Base-by-base conservation (phyloP, 2,329 filamentous ascomycete species). In the Diaporthe aspalathi region DNA sequence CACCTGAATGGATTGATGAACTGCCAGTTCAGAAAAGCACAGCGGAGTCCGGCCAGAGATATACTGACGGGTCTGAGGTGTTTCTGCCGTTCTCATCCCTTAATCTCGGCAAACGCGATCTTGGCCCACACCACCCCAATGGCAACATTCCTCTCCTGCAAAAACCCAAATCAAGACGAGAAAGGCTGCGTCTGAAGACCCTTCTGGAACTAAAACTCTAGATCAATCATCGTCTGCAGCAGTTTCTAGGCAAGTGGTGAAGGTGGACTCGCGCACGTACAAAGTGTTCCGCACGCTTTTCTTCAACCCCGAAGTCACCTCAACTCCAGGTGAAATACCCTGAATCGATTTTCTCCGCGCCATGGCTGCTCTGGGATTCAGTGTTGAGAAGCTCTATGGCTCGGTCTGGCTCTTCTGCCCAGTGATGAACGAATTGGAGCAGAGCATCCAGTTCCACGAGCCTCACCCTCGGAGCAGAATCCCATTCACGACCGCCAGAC, bases 371-470 rank as follows among this genome's bases (percentile, higher is more conserved):
- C 24, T 66, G 62, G 62, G 62, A 2, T 66, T 66, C 45, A 35
- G 45, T 3, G 45, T 53, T 14, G 62, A 66, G 45, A 52, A 52
- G 45, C 29, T 66, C 6, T 35, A 35, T 3, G 62, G 62, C 2
- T 52, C 62, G 29, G 45, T 50, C 27, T 53, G 62, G 62, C 14
- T 52, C 1, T 66, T 66, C n/a, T 12, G 29, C 27, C 62, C 29
- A 5, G 29, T 4, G 1, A 7, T 47, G 45, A 24, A 38, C 17
- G n/a, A 24, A 5, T 22, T 35, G n/a, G 14, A 38, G 6, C 20
- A 38, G 11, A 50, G 66, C 17, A 57, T 68, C 12, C 66, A 68
- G 27, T 68, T 56, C 40, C 66, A 68, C 11, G 52, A 68, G 38
- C 65, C 65, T n/a, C 65, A 67, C 12, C 65, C 65, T 2, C 29